A percentile compares a stretch with the other conserved stretches of the same genome.
Conservation (phyloP, 164 flowering plant genomes). For the Macadamia tetraphylla region DNA sequence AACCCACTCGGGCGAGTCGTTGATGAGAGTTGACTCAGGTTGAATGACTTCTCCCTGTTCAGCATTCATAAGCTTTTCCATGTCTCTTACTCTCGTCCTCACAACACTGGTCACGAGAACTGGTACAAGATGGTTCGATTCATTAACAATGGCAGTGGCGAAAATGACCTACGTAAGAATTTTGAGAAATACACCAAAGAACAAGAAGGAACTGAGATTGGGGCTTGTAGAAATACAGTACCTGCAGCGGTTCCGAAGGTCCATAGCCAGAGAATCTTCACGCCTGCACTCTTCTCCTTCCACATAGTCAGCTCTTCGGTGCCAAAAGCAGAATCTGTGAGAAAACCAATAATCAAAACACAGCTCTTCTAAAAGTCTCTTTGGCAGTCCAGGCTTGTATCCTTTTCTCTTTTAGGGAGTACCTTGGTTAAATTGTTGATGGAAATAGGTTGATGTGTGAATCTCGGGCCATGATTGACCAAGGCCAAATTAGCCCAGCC, state of each 20-base stretch:
- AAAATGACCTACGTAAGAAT: not conserved
- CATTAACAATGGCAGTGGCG: not conserved
- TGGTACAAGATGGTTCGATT: slow-evolving; percentile 7
- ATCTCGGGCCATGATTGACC: no score
- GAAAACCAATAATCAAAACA: no score
- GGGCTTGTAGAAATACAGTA: slow-evolving; percentile 15
- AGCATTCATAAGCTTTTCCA: slow-evolving; percentile 38
- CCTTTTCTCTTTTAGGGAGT: no score
- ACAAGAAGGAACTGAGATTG: no score
- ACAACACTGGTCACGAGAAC: slow-evolving; percentile 51
- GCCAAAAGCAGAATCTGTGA: no score
- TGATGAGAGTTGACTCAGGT: slow-evolving; percentile 6
- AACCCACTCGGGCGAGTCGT: slow-evolving; percentile 13
- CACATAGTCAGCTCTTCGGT: slow-evolving; percentile 13
- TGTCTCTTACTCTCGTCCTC: slow-evolving; percentile 42
- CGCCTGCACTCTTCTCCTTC: slow-evolving; percentile 53
- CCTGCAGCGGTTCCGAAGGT: slow-evolving; percentile 67
- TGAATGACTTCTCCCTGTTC: slow-evolving; percentile 16
- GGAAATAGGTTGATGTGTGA: no score
- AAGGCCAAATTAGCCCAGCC: no score
- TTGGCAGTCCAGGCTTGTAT: no score
- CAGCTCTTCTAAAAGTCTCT: no score
- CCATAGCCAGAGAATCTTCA: slow-evolving; percentile 76
- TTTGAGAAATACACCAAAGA: no score
- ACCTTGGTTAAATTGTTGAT: no score